Evolutionary conservation across 2,329 filamentous ascomycete species (phyloP), one percentile per base, ranked within the genome.

Genomic region (Cladosporium velox): DNA sequence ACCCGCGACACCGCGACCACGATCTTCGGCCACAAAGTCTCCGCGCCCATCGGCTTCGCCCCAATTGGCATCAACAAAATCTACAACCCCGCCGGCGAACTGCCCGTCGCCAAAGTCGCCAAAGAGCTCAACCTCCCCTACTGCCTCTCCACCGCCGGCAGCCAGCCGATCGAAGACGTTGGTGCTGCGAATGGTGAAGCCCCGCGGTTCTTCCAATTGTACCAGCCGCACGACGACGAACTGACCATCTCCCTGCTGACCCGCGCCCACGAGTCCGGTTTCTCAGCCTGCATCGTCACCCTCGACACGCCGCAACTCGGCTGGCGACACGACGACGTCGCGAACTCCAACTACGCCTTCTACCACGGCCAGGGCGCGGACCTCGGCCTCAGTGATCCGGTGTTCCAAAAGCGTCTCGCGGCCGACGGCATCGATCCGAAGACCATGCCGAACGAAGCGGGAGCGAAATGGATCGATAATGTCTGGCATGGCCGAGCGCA

Each of bases 51-150:
- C 60, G 86, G 86, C n/a, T 87, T 90, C 71, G 85, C 87, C 0
- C 87, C 87, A 2, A 84, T 89, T 32, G 87, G 87, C 4, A 88
- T 90, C 70, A 88, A 90, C 78, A 84, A 85, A 68, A 90, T 89
- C 70, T 89, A 88, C 77, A 82, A 89, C 70, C 80, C 82, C 0
- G 73, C 77, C 0, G 87, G 84, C 47, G 88, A 90, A 72, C 73
- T 87, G 0, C 82, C 85, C 0, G 86, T 89, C 1, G 86, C 87
- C 11, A 83, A 82, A 65, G 85, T 87, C 0, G 87, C 87, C 0
- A 81, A 81, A n/a, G 85, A 88, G 69, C 76, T 89, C 2, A 84
- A 84, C 26, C 74, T 90, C 1, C 84, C 85, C 1, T 89, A 89
- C 73, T 86, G 82, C 66, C 79, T 90, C 30, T 85, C 81, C 28